Conservation (phyloP, 306 rosid species). For the Malus orientalis region DNA sequence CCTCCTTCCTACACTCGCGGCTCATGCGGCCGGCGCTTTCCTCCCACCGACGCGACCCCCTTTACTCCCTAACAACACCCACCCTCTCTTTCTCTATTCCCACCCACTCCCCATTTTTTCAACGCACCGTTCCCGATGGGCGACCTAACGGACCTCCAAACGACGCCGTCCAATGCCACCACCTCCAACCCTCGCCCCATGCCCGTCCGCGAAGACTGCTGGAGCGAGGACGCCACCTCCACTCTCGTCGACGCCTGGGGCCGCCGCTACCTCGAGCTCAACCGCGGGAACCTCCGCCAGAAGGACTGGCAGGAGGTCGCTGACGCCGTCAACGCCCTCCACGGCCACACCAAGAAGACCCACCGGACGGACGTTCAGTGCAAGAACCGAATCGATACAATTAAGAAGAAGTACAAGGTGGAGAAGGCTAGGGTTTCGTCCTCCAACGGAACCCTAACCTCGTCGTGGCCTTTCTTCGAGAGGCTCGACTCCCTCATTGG, state of each 20-base stretch:
- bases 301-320: conserved; percentile 99
- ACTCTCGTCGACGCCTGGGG: conserved; percentile 94
- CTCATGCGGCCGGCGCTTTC: conserved; percentile 55
- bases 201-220: conserved; percentile 93
- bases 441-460: conserved; percentile 38
- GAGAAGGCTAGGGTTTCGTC: conserved; percentile 80
- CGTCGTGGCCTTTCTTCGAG: conserved; percentile 76
- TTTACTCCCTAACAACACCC: neutral
- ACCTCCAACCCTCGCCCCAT: conserved; percentile 38
- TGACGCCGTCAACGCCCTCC: conserved; percentile 86
- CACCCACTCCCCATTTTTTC: neutral
- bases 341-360: conserved; percentile 82
- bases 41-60: conserved; percentile 34
- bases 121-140: conserved; percentile 32
- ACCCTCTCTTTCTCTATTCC: conserved; percentile 15
- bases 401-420: conserved; percentile 86
- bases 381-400: conserved; percentile 87
- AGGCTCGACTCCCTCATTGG: conserved; percentile 64
- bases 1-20: conserved; percentile 54
- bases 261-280: conserved; percentile 79
- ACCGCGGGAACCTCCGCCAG: conserved; percentile 96
- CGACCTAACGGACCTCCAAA: conserved; percentile 45
- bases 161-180: conserved; percentile 28
- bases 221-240: conserved; percentile 90
- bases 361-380: conserved; percentile 95